Base-by-base conservation (phyloP, 345 rosid genomes). In the Ricinus communis region DNA sequence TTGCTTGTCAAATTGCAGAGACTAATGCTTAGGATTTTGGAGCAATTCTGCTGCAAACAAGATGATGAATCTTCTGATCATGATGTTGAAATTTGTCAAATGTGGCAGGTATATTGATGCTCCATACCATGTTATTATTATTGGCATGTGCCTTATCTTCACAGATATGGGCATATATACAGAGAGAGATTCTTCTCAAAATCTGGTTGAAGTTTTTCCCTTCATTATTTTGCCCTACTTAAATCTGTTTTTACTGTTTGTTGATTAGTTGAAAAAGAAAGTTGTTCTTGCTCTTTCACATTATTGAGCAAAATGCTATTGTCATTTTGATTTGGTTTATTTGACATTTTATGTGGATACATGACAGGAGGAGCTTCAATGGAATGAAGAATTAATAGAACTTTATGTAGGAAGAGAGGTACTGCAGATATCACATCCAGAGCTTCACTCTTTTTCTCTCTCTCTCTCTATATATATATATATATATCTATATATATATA, bases 401-500 rank as follows among this genome's bases (percentile, higher is more conserved):
- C 82, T 83, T 57, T 94, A 88, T 45, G 58, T 87, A 36, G 98
- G 97, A 58, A 85, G 98, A 79, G 98, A 94, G 94, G 98, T 89
- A 83, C 18, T 49, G 18, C 30, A 41, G 4, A 19, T 30, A 21
- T 45, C 24, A 28, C 3, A 47, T 15, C 22, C 36, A 18, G 5
- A 64, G 68, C 4, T 43, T 28, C 55, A 49, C 10, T 61, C 38
- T 43, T 50, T 60, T 45, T 8, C 7, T 47, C 27, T 33, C 49
- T 31, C 31, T 21, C 47, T 10, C 62, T 38, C 71, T 30, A n/a
- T n/a, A n/a, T n/a, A n/a, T n/a, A n/a, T n/a, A n/a, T n/a, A n/a
- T n/a, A n/a, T n/a, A n/a, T n/a, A n/a, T n/a, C n/a, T n/a, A n/a
- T 12, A 12, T 1, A 3, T 43, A 4, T 8, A 3, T 43, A 43